Base-by-base conservation (phyloP, 306 rosid genomes). In the Begonia loranthoides region DNA sequence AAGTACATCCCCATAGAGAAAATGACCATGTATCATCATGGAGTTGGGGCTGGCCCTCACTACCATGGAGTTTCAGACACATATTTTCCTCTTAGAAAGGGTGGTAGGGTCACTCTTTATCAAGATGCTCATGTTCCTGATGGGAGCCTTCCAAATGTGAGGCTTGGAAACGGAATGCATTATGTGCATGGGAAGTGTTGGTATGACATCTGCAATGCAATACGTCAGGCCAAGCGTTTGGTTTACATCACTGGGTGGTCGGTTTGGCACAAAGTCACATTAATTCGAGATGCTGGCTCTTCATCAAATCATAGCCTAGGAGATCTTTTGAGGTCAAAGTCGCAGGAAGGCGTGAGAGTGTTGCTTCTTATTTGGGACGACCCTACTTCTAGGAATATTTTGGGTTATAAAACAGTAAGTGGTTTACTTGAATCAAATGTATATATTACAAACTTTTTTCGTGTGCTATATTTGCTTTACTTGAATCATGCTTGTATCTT, bases 341-440 rank as follows among this genome's bases (percentile, higher is more conserved):
- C 99, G 21, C 85, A 77, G 63, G 95, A 90, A 62, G 99, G 99
- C 70, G 95, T 90, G 55, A 78, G 99, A 51, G 99, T 90, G 71
- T 79, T 90, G 71, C 87, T 90, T 46, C 99, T 90, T 73, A 66
- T 90, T 55, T 90, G 99, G 99, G 99, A 90, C 64, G 99, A 90
- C 57, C 99, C 95, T 16, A 78, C 99, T 15, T 90, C 99, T 44
- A 85, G 94, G 71, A 90, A 56, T 75, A 86, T 90, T 70, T 65
- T 90, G 47, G 99, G 99, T 52, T 80, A 76, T 63, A 76, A 54
- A 67, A 80, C 86, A 9, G 99, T 86, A 58, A 83, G 94, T 79
- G 41, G 17, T 55, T 61, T 59, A 38, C 17, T 54, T 44, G 47
- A 36, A 36, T 41, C 51, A 28, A 28, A 28, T 28, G 36, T 1